phyloP scores from a whole-genome alignment of 1,284 basidiomycete species.

The Cutaneotrichosporon curvatum region DNA sequence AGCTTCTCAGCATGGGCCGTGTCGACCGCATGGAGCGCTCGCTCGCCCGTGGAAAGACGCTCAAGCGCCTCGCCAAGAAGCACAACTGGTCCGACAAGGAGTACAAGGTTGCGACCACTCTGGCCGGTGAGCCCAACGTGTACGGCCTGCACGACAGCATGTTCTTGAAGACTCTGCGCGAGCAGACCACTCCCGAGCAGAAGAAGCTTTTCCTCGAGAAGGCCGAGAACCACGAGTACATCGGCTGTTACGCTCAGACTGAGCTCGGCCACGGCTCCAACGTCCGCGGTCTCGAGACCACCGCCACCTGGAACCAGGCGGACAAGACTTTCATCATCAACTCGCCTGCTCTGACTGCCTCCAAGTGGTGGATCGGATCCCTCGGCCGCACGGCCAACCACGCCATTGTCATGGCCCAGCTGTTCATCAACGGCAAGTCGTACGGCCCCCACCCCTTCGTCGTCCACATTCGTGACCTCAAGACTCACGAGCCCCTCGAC shows the following conservation, averaged over 20 bases:
- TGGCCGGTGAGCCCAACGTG: constrained; percentile 14
- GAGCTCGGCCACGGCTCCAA: constrained; percentile 50
- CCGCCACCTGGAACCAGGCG: constrained; percentile 51
- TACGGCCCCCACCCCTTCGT: constrained; percentile 56
- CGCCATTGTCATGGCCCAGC: constrained; percentile 53
- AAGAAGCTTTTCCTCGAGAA: constrained; percentile 19
- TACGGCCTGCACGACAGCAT: constrained; percentile 19
- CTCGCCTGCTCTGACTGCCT: constrained; percentile 50
- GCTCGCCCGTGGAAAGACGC: constrained; percentile 17
- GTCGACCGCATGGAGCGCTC: constrained; percentile 16
- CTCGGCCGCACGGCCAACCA: constrained; percentile 55
- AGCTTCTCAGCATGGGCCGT: constrained; percentile 20
- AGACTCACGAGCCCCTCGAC: constrained; percentile 49
- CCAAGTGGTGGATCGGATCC: constrained; percentile 55
- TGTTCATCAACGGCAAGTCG: constrained; percentile 51
- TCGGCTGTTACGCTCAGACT: constrained; percentile 55
- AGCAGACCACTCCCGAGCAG: constrained; percentile 18
- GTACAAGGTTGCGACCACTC: constrained; percentile 10
- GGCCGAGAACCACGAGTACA: constrained; percentile 28
- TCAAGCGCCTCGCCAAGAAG: constrained; percentile 13
- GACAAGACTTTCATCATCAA: constrained; percentile 55
- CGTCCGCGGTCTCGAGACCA: constrained; percentile 56
- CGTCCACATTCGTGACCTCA: constrained; percentile 51
- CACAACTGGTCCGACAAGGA: constrained; percentile 13
- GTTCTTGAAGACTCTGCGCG: constrained; percentile 15